Evolutionary conservation across 106 monocot species (phyloP).

Genomic region (Platanthera zijinensis): DNA sequence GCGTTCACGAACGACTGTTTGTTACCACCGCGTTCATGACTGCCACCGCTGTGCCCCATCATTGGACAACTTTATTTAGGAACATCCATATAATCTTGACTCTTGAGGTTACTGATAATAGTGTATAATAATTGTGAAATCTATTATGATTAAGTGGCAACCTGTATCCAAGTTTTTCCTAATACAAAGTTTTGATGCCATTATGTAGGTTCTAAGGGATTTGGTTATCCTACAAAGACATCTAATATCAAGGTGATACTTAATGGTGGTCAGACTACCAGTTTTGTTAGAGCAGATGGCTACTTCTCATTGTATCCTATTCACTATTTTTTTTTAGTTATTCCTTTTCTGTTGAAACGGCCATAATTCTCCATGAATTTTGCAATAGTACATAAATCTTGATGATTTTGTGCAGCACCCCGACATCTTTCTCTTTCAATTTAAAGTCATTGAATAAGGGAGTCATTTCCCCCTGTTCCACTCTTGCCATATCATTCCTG

Average conservation of each 20-base stretch:
- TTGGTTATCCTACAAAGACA: conserved; percentile 55
- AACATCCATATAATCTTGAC: too few species aligned
- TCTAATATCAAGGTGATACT: conserved; percentile 76
- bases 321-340: not conserved
- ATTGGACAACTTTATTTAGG: too few species aligned
- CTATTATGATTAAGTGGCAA: too few species aligned
- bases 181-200: not conserved
- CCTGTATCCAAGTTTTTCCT: not conserved
- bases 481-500: too few species aligned
- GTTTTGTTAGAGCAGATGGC: conserved; percentile 76
- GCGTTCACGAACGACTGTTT: too few species aligned
- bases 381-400: not conserved
- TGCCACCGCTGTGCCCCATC: too few species aligned
- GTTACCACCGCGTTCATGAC: too few species aligned
- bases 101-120: too few species aligned
- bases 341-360: not conserved
- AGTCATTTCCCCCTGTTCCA: too few species aligned
- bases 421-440: too few species aligned
- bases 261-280: conserved; percentile 79
- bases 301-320: conserved; percentile 98
- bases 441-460: too few species aligned
- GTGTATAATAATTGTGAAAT: too few species aligned
- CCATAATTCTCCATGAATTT: not conserved
- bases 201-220: conserved; percentile 33
- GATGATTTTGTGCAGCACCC: not conserved